Conservation (phyloP, 2,329 filamentous ascomycete genomes). For the Fusarium lateritium region DNA sequence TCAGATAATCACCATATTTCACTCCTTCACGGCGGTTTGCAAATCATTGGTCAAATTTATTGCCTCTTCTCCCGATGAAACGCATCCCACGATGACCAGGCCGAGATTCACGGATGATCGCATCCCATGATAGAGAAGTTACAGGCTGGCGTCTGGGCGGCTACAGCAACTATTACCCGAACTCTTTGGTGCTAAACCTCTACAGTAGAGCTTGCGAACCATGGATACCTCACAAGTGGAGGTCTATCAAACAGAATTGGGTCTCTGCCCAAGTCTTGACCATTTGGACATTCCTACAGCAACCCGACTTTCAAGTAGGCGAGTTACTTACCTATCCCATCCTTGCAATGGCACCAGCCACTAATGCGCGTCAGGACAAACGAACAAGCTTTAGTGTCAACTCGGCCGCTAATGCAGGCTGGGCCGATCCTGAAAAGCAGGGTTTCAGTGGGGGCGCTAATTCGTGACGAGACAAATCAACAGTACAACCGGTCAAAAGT, state of each 20-base stretch:
- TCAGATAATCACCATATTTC: too few species aligned
- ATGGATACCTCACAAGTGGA: neutral
- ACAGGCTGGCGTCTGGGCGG: neutral
- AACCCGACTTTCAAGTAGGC: too few species aligned
- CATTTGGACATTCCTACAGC: too few species aligned
- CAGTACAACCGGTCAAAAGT: neutral
- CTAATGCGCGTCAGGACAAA: conserved; percentile 21
- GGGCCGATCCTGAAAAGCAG: conserved; percentile 16
- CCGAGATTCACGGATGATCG: too few species aligned
- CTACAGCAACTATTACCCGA: neutral
- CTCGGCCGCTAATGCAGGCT: conserved; percentile 42
- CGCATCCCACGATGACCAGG: too few species aligned
- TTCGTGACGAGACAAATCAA: neutral
- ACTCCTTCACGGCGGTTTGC: too few species aligned
- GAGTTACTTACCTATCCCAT: neutral
- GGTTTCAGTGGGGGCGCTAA: conserved; percentile 1
- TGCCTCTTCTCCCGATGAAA: neutral
- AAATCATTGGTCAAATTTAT: too few species aligned
- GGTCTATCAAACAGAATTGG: neutral
- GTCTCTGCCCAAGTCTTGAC: too few species aligned
- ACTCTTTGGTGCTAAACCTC: neutral
- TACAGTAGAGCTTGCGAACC: conserved; percentile 9
- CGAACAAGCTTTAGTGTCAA: conserved; percentile 21
- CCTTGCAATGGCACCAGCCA: neutral
- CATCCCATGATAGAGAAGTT: neutral